Percentiles rank a stretch among this genome's conserved stretches.
Conservation (phyloP, 1,284 basidiomycete species). For the Sanghuangporus weigelae region DNA sequence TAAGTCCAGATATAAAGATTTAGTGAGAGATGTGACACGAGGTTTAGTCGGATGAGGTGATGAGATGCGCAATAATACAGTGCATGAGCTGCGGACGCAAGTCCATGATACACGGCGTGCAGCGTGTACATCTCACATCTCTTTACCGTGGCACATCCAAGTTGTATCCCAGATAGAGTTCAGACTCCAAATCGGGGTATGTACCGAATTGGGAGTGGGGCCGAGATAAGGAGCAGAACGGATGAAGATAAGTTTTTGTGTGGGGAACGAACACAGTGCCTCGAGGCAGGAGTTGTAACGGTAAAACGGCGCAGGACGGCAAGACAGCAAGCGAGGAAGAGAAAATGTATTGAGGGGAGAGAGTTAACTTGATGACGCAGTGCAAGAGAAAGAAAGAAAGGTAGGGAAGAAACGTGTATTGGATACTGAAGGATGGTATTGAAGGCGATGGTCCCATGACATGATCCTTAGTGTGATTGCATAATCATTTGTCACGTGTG, state of each 20-base stretch:
- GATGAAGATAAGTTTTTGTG: not conserved
- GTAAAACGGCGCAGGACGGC: not conserved
- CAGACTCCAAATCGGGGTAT: not conserved
- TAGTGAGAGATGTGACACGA: not conserved
- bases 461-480: not conserved
- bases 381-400: not conserved
- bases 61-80: no score
- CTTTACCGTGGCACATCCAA: not conserved
- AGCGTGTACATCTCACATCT: not conserved
- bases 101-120: not conserved
- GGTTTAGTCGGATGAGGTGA: not conserved
- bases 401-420: not conserved
- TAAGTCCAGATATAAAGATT: not conserved
- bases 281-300: not conserved
- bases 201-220: not conserved
- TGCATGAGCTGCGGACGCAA: conserved; percentile 1
- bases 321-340: not conserved
- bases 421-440: not conserved
- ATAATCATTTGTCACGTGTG: not conserved
- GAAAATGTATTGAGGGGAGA: not conserved
- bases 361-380: not conserved
- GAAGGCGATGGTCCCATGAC: not conserved
- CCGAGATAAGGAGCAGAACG: not conserved
- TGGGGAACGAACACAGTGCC: not conserved
- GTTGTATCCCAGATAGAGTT: not conserved